Base-by-base conservation (phyloP, 148 eudicot genomes). In the Dianthus caryophyllus region DNA sequence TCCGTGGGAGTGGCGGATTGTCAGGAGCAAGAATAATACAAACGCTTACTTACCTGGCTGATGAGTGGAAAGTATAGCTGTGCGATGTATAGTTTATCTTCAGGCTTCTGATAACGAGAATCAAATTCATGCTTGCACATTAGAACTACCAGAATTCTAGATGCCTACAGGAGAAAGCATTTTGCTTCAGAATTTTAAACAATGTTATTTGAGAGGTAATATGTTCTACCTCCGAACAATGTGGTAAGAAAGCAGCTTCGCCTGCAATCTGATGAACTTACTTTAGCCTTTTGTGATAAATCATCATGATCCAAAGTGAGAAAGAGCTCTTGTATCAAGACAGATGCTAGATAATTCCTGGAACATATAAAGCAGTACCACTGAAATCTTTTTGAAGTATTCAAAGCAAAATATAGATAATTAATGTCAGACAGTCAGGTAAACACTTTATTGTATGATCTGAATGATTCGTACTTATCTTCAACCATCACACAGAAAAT, bases 81-180 rank as follows among this genome's bases (percentile, higher is more conserved):
- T 12, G 99, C 97, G 54, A 95, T 95, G 68, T 95, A 95, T 31
- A 95, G 67, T 82, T 95, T 95, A 77, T 95, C 99, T 77, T 95
- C 99, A 67, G 86, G 87, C 85, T 87, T 95, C 60, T 90, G 99
- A 82, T 95, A 95, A 61, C 97, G 99, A 64, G 81, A 75, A 79
- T 95, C 97, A 81, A 90, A 95, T 75, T 95, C 97, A 75, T 95
- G 97, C 86, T 95, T 95, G 89, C 97, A 95, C 81, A 90, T 75
- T 65, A 95, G 91, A 51, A 90, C 90, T 55, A 95, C 99, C 84
- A 95, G 73, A 68, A 88, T 85, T 82, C 99, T 83, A 39, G 97
- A 97, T 15, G 97, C 99, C 99, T 95, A 68, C 61, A 70, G 51
- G 71, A 52, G 53, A 38, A 41, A 47, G 8, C 14, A 15, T 16